These are phyloP conservation scores for Fusarium piperis DNA, from an alignment of 2,329 filamentous ascomycete species.

Conservation along the genomic window DNA sequence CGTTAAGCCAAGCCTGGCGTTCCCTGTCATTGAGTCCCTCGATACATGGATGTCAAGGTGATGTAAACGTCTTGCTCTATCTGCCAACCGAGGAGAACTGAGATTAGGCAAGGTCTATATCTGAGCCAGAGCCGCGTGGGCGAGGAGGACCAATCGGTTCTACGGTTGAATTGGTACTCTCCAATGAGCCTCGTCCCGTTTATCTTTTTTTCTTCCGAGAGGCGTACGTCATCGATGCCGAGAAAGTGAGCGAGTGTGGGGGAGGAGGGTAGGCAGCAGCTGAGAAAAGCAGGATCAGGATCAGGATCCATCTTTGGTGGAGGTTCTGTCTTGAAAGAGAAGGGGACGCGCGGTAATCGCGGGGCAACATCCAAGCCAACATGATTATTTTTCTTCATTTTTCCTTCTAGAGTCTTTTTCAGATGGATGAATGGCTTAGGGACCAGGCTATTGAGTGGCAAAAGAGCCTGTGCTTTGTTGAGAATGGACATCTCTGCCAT, in stretches of 20 bases:
- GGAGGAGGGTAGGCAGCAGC: background rate
- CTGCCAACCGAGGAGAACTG: background rate
- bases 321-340: conserved; percentile 3
- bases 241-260: conserved; percentile 23
- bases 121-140: background rate
- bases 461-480: background rate
- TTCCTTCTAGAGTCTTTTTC: background rate
- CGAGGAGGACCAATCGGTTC: conserved; percentile 20
- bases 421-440: conserved; percentile 13
- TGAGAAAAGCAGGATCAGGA: background rate
- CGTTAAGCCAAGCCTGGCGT: conserved; percentile 22
- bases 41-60: background rate
- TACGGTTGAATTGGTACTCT: conserved; percentile 5
- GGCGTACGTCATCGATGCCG: conserved; percentile 27
- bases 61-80: background rate
- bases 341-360: conserved; percentile 31
- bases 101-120: background rate
- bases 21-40: background rate
- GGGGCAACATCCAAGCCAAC: conserved; percentile 4
- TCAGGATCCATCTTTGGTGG: background rate
- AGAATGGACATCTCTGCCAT: background rate
- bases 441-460: conserved; percentile 19
- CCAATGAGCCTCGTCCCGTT: background rate
- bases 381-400: background rate
- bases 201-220: background rate